Conservation (phyloP, 108 stramenopile species). For the Skeletonema tropicum region DNA sequence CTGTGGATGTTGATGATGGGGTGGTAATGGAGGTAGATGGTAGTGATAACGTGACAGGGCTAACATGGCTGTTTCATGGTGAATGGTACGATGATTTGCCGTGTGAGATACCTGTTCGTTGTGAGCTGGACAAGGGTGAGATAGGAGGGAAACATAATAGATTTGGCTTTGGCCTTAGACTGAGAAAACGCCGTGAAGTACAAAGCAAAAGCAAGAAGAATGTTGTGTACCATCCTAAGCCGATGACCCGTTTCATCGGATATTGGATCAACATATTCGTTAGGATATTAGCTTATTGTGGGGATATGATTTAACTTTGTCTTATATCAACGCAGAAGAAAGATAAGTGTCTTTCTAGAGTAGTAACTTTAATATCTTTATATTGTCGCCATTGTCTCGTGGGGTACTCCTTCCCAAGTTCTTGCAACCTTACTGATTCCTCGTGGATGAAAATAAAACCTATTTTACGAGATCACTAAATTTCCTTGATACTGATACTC, state of each 20-base stretch:
- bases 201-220: constrained; percentile 1
- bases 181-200: background rate
- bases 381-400: too few species aligned
- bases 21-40: background rate
- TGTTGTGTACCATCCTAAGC: background rate
- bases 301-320: background rate
- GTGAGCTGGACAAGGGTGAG: background rate
- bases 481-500: too few species aligned
- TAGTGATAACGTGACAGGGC: background rate
- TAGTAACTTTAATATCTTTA: too few species aligned
- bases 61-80: constrained; percentile 1
- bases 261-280: constrained; percentile 7
- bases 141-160: background rate
- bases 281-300: constrained; percentile 5
- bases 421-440: too few species aligned
- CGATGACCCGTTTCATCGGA: background rate
- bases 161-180: background rate
- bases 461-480: too few species aligned
- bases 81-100: constrained; percentile 12
- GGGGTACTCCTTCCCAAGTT: too few species aligned
- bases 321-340: too few species aligned
- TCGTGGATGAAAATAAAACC: too few species aligned
- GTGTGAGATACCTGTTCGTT: background rate
- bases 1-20: background rate
- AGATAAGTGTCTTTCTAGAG: too few species aligned